These are phyloP conservation scores for Cornus controversa DNA, from an alignment of 148 eudicot species.

Conservation along the genomic window DNA sequence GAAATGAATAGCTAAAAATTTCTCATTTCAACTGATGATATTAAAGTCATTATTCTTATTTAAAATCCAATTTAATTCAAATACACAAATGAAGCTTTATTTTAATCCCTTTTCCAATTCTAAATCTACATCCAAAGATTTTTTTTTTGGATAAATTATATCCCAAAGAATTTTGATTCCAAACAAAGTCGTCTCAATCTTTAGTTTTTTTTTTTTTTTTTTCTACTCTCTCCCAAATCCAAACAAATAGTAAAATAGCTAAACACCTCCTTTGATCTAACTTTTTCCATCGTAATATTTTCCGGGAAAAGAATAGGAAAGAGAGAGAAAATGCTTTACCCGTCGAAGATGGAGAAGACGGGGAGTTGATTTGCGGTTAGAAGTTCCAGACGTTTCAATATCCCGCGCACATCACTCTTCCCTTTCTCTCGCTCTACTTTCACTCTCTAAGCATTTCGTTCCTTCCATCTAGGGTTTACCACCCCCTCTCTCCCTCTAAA, in stretches of 20 bases:
- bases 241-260: too few species aligned
- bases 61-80: too few species aligned
- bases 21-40: too few species aligned
- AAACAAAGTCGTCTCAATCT: too few species aligned
- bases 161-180: too few species aligned
- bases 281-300: background rate
- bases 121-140: too few species aligned
- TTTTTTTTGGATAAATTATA: too few species aligned
- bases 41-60: too few species aligned
- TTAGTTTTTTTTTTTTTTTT: too few species aligned
- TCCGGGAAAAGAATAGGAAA: background rate
- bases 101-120: too few species aligned
- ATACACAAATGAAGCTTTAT: too few species aligned
- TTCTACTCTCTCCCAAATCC: background rate
- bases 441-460: background rate
- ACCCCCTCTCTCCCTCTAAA: background rate
- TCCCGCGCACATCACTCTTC: background rate
- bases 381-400: background rate
- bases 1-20: too few species aligned
- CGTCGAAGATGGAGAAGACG: background rate
- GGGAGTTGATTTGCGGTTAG: background rate
- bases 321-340: background rate
- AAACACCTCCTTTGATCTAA: background rate
- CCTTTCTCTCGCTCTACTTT: background rate
- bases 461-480: slow-evolving; percentile 14